Evolutionary conservation across 306 rosid genomes (phyloP).

Genomic region (Boehmeria nivea): DNA sequence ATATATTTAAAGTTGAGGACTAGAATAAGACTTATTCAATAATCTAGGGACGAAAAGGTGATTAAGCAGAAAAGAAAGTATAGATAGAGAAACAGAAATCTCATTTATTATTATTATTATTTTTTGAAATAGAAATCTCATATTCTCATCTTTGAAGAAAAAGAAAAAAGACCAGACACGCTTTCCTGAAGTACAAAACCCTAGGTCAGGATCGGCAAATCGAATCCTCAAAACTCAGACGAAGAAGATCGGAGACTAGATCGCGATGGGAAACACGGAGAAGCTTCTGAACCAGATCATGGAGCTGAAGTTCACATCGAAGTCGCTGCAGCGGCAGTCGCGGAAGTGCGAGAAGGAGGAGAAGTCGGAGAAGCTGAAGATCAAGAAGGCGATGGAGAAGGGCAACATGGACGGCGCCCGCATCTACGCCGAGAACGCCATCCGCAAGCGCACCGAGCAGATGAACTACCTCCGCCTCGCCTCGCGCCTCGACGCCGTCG

Average conservation of each 20-base stretch:
- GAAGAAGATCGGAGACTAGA: background rate
- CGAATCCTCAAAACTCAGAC: background rate
- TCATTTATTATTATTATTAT: too few species aligned
- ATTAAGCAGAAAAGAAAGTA: too few species aligned
- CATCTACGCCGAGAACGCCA: constrained; percentile 94
- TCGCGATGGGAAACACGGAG: constrained; percentile 85
- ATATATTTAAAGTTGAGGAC: too few species aligned
- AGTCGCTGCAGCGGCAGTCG: constrained; percentile 83
- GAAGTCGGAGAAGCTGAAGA: constrained; percentile 83
- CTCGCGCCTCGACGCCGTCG: constrained; percentile 90
- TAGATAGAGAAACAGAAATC: too few species aligned
- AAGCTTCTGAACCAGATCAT: constrained; percentile 88
- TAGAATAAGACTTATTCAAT: too few species aligned
- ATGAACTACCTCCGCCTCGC: constrained; percentile 92
- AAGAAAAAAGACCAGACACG: too few species aligned
- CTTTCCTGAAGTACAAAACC: background rate
- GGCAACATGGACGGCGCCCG: constrained; percentile 93
- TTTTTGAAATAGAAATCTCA: too few species aligned
- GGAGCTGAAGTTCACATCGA: constrained; percentile 90
- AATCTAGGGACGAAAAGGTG: too few species aligned
- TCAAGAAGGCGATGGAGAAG: constrained; percentile 92
- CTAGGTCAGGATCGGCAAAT: background rate
- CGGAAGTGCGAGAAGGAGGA: constrained; percentile 93
- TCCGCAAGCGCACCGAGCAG: constrained; percentile 86
- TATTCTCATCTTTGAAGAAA: too few species aligned